These are phyloP conservation scores for Diaporthe humulicola DNA, from an alignment of 2,329 filamentous ascomycete genomes.

Conservation along the genomic window DNA sequence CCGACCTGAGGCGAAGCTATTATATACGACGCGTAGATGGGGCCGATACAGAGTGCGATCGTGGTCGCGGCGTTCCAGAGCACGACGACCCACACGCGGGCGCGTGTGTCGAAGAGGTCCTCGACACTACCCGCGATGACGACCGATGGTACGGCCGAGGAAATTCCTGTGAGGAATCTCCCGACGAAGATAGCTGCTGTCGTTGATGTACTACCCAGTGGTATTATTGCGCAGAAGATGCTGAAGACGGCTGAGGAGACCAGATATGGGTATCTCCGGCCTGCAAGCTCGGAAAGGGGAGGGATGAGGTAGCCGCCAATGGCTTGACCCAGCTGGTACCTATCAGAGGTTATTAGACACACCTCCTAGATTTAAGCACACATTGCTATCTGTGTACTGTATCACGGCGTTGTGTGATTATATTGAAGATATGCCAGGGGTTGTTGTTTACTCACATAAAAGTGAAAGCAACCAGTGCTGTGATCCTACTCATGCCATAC, in stretches of 20 bases:
- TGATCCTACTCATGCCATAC: conserved; percentile 39
- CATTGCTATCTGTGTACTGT: neutral
- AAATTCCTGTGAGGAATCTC: conserved; percentile 57
- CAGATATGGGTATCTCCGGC: conserved; percentile 52
- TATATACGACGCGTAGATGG: conserved; percentile 58
- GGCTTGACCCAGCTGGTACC: conserved; percentile 53
- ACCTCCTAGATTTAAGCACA: neutral
- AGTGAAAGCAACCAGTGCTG: conserved; percentile 45
- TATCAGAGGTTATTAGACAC: conserved; percentile 4
- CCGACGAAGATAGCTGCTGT: conserved; percentile 52
- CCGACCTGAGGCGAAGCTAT: conserved; percentile 36
- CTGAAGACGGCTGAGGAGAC: conserved; percentile 49
- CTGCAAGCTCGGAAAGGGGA: conserved; percentile 54
- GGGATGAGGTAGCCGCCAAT: conserved; percentile 54
- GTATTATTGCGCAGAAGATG: conserved; percentile 54
- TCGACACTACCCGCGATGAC: conserved; percentile 63
- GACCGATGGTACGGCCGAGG: conserved; percentile 61
- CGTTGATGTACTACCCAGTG: conserved; percentile 44
- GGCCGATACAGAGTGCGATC: conserved; percentile 57
- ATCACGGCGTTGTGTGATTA: neutral
- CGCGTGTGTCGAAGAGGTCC: conserved; percentile 60
- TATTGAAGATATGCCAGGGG: neutral
- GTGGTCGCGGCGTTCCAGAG: conserved; percentile 59
- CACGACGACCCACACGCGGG: conserved; percentile 61
- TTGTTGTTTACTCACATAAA: conserved; percentile 41